A percentile compares a stretch with the other conserved stretches of the same genome.
Evolutionary conservation across 2,329 filamentous ascomycete species (phyloP).

Genomic region (Trichoderma sp.): DNA sequence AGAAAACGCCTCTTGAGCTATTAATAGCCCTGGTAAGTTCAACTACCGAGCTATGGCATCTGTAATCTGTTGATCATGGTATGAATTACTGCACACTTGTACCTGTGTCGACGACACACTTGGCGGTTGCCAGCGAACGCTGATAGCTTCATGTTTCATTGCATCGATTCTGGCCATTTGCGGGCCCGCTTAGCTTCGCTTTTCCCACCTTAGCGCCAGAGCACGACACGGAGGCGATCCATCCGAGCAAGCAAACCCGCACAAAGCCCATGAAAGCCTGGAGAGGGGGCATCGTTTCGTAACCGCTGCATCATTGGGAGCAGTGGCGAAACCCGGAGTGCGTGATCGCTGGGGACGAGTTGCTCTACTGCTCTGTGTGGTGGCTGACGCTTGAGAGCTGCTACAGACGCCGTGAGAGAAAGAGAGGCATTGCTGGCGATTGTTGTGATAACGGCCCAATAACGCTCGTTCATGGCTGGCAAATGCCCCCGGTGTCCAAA

Average conservation of each 20-base stretch:
- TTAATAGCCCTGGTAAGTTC: not conserved
- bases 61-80: no score
- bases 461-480: not conserved
- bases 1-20: not conserved
- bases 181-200: not conserved
- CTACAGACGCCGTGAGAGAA: not conserved
- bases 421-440: not conserved
- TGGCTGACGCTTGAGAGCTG: not conserved
- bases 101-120: not conserved
- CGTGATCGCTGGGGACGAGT: not conserved
- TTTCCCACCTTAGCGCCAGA: not conserved
- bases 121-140: not conserved
- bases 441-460: not conserved
- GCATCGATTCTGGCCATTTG: not conserved
- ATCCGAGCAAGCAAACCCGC: not conserved
- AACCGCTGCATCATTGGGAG: slow-evolving; percentile 8
- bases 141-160: not conserved
- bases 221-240: not conserved
- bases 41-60: not conserved
- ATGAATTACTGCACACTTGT: not conserved
- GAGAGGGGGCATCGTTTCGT: not conserved
- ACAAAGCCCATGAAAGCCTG: not conserved
- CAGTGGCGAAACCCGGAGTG: slow-evolving; percentile 14
- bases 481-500: not conserved
- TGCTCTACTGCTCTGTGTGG: not conserved